These are phyloP conservation scores for Cadophora malorum DNA, from an alignment of 2,329 filamentous ascomycete genomes.

Conservation along the genomic window DNA sequence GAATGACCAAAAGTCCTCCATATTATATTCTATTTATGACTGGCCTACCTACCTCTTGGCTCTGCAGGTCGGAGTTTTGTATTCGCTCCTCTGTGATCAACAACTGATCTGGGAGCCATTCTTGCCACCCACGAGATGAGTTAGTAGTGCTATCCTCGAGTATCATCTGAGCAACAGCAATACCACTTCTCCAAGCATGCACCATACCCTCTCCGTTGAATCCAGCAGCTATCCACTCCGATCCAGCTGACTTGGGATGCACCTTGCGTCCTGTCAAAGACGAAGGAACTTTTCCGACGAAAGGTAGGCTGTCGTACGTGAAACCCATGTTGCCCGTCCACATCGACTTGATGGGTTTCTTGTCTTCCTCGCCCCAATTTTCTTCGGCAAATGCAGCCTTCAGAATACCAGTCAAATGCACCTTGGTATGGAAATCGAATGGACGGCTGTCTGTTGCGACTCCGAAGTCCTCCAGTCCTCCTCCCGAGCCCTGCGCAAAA, in stretches of 20 bases:
- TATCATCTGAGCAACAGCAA: conserved; percentile 66
- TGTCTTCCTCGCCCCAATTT: neutral
- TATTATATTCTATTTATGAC: neutral
- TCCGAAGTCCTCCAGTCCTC: neutral
- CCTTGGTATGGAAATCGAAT: neutral
- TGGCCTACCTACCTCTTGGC: neutral
- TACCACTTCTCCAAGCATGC: conserved; percentile 68
- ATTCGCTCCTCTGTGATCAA: neutral
- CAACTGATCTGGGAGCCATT: conserved; percentile 1
- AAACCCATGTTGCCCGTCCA: conserved; percentile 84
- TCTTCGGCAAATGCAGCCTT: conserved; percentile 1
- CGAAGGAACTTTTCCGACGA: conserved; percentile 69
- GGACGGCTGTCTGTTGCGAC: neutral
- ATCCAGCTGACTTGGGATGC: conserved; percentile 51
- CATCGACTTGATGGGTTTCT: neutral
- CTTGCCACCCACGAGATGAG: neutral
- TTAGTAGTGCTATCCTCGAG: conserved; percentile 42
- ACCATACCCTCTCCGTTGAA: conserved; percentile 81
- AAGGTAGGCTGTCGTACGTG: conserved; percentile 68
- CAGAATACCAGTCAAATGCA: conserved; percentile 1
- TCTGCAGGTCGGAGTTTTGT: neutral
- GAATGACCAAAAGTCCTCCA: too few species aligned
- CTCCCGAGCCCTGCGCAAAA: neutral
- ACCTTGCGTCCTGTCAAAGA: conserved; percentile 50
- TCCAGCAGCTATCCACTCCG: conserved; percentile 65